Evolutionary conservation across 768 basidiomycete genomes (phyloP).

Genomic region (Boletus patriciae): DNA sequence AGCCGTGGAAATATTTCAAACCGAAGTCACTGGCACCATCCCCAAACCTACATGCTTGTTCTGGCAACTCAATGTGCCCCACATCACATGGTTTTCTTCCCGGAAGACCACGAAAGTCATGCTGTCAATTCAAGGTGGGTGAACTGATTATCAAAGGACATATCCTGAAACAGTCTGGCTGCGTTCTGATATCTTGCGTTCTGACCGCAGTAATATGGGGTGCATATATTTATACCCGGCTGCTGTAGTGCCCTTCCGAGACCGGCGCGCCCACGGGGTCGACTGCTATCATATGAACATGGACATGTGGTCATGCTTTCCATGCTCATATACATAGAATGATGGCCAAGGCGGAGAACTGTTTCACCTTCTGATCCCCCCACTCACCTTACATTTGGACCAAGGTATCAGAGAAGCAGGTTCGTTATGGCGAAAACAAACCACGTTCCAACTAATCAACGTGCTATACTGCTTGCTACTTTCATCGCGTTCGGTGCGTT

Average conservation of each 20-base stretch:
- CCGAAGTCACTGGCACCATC: neutral
- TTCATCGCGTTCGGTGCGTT: slow-evolving; percentile 17
- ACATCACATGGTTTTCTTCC: neutral
- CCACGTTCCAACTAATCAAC: slow-evolving; percentile 12
- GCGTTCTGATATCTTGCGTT: neutral
- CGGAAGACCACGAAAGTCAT: neutral
- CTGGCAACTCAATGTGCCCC: neutral
- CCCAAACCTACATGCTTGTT: neutral
- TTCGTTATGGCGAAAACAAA: neutral
- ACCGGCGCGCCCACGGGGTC: too few relatives aligned
- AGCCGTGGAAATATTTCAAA: neutral
- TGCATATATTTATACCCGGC: too few relatives aligned
- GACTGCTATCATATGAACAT: too few relatives aligned
- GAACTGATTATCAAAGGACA: neutral
- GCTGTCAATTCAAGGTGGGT: neutral
- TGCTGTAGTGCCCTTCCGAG: too few relatives aligned
- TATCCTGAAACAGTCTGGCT: neutral
- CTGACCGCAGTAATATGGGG: neutral
- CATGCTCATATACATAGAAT: slow-evolving; percentile 5
- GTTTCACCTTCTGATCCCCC: neutral
- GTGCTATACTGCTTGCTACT: slow-evolving; percentile 13
- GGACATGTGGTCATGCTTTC: neutral
- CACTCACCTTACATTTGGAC: neutral
- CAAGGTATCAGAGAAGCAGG: neutral
- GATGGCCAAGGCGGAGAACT: neutral